These are phyloP conservation scores for Penicillium polonicum DNA, from an alignment of 2,329 filamentous ascomycete genomes.

Conservation along the genomic window DNA sequence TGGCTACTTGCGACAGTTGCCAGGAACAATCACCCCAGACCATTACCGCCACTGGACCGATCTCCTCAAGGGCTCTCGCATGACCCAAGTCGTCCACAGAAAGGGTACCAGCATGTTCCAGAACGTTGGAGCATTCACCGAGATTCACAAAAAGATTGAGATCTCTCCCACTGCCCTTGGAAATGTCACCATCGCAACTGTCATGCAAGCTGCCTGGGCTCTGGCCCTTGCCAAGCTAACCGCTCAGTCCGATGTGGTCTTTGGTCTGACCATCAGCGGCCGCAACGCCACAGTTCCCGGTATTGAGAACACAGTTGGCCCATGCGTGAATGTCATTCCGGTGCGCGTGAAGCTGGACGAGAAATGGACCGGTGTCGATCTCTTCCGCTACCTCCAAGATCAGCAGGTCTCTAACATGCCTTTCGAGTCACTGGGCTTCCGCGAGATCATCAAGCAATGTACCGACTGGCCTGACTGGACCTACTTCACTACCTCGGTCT, in stretches of 20 bases:
- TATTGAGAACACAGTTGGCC: slow-evolving; percentile 60
- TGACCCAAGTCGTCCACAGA: slow-evolving; percentile 45
- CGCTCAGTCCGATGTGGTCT: slow-evolving; percentile 57
- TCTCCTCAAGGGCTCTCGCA: slow-evolving; percentile 56
- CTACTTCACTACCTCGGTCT: slow-evolving; percentile 43
- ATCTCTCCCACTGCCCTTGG: slow-evolving; percentile 49
- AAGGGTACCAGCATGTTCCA: slow-evolving; percentile 37
- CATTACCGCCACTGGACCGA: slow-evolving; percentile 62
- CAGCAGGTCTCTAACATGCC: slow-evolving; percentile 59
- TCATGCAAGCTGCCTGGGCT: slow-evolving; percentile 68
- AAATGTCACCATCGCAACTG: slow-evolving; percentile 62
- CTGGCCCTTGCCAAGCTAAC: slow-evolving; percentile 59
- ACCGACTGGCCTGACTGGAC: slow-evolving; percentile 45
- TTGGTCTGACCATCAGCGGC: slow-evolving; percentile 66
- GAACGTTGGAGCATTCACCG: slow-evolving; percentile 37
- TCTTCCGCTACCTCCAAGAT: slow-evolving; percentile 55
- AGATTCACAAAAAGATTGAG: slow-evolving; percentile 37
- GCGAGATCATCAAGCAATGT: slow-evolving; percentile 51
- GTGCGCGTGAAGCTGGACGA: slow-evolving; percentile 58
- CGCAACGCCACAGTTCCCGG: slow-evolving; percentile 58
- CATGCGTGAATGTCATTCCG: slow-evolving; percentile 67
- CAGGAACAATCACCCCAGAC: slow-evolving; percentile 41
- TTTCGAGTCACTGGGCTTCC: slow-evolving; percentile 56
- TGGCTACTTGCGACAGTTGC: slow-evolving; percentile 46
- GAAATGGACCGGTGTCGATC: slow-evolving; percentile 53